Conservation (phyloP, 108 stramenopile species). For the Nitzschia sp. region DNA sequence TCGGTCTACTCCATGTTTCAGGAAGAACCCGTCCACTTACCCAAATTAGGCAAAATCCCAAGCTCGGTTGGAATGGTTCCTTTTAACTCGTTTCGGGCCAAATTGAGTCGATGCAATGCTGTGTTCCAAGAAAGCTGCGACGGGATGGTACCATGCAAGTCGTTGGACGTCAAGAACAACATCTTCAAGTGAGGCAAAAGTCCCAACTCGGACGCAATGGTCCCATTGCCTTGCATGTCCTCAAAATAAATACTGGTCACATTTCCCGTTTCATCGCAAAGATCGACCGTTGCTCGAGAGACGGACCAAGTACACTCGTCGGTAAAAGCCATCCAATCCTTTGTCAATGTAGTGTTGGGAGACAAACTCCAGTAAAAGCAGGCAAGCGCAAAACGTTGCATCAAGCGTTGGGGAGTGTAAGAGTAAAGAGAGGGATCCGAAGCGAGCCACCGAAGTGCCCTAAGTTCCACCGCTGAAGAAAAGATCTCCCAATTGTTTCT, state of each 20-base stretch:
- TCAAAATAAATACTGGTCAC: slow-evolving; percentile 25
- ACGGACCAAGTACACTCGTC: slow-evolving; percentile 34
- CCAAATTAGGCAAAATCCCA: slow-evolving; percentile 4
- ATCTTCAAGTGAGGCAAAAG: slow-evolving; percentile 20
- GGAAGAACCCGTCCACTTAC: background rate
- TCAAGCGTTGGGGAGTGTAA: slow-evolving; percentile 6
- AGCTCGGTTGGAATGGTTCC: slow-evolving; percentile 29
- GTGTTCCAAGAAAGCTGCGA: slow-evolving; percentile 44
- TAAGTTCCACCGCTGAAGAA: slow-evolving; percentile 2
- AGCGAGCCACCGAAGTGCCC: slow-evolving; percentile 13
- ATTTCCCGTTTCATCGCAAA: slow-evolving; percentile 1
- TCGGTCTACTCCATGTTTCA: background rate
- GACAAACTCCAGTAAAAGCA: slow-evolving; percentile 14
- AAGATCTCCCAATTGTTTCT: background rate
- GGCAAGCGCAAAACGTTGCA: slow-evolving; percentile 28
- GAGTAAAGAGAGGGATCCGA: slow-evolving; percentile 8
- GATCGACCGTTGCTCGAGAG: background rate
- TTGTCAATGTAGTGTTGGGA: background rate
- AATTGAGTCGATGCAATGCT: slow-evolving; percentile 28
- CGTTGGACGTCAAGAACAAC: slow-evolving; percentile 15
- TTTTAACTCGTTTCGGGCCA: slow-evolving; percentile 11
- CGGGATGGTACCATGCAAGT: slow-evolving; percentile 35
- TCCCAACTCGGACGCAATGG: slow-evolving; percentile 25
- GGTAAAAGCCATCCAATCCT: slow-evolving; percentile 30
- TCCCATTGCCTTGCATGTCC: slow-evolving; percentile 21